Base-by-base conservation (phyloP, 345 rosid genomes). In the Salix udensis region DNA sequence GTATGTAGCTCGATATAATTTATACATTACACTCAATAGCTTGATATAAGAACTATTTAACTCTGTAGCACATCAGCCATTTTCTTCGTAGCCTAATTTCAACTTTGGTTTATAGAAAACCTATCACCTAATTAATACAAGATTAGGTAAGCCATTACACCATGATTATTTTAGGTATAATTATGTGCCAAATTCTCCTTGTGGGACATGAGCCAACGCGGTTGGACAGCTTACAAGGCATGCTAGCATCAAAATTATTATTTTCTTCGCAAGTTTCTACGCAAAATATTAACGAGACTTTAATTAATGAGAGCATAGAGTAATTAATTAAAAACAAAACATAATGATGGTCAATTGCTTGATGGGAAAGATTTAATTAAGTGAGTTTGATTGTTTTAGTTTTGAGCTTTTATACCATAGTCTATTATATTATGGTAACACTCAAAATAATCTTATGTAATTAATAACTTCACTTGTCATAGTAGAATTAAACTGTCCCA, bases 131-230 rank as follows among this genome's bases (percentile, higher is more conserved):
- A 52, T 18, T 7, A 19, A 52, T 30, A 16, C 24, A 58, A 61
- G 50, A n/a, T 19, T 21, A 23, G 8, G 65, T n/a, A 31, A 36
- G 39, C 13, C 21, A 55, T 34, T 3, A 13, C 2, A 67, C 44
- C 44, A 15, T 23, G 3, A 21, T 68, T 21, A 68, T 39, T 68
- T 68, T 4, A 23, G 36, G 71, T n/a, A 42, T 68, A 21, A 42
- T 42, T 68, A 0, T 3, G 14, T 1, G 9, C 34, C 10, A 40
- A 39, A 21, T 23, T 23, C 44, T 23, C 28, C n/a, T 37, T 36
- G 66, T 58, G 50, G 67, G 75, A 42, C 30, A 58, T 0, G 31
- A 58, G 67, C 24, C 75, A 60, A 23, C 75, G 67, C 75, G 75
- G 10, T 37, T 58, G 6, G 44, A 72, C 75, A 72, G 36, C 75